Evolutionary conservation across 345 rosid species (phyloP).

Genomic region (Firmiana major): DNA sequence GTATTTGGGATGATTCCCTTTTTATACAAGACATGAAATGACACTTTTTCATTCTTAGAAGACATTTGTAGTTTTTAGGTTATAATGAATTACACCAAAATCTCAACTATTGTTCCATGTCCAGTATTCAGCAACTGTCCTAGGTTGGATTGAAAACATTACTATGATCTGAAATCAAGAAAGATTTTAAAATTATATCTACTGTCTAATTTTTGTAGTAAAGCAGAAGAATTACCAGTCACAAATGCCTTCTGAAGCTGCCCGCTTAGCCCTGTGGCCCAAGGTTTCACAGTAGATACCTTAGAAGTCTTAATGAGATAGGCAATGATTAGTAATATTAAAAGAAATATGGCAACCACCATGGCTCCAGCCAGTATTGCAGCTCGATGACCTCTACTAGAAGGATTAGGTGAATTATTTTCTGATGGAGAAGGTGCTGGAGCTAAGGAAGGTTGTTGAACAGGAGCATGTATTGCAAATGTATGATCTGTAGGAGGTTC

Average conservation of each 20-base stretch:
- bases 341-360: constrained; percentile 33
- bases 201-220: not conserved
- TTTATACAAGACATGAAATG: not conserved
- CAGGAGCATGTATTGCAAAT: constrained; percentile 15
- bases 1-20: not conserved
- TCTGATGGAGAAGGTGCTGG: not conserved
- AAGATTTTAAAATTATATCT: not conserved
- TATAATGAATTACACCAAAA: not conserved
- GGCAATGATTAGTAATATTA: constrained; percentile 32
- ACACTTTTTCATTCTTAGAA: not conserved
- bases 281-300: constrained; percentile 75
- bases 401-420: not conserved
- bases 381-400: constrained; percentile 3
- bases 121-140: not conserved
- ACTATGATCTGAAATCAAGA: constrained; percentile 12
- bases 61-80: not conserved
- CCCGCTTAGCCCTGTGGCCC: constrained; percentile 95
- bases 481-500: constrained; percentile 18
- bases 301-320: constrained; percentile 36
- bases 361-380: constrained; percentile 33
- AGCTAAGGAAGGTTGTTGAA: constrained; percentile 13
- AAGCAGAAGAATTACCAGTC: constrained; percentile 46
- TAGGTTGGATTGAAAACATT: constrained; percentile 4
- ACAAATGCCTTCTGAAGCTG: constrained; percentile 88
- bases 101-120: not conserved